Conservation (phyloP, 352 stramenopile species). For the Phytophthora pisi region DNA sequence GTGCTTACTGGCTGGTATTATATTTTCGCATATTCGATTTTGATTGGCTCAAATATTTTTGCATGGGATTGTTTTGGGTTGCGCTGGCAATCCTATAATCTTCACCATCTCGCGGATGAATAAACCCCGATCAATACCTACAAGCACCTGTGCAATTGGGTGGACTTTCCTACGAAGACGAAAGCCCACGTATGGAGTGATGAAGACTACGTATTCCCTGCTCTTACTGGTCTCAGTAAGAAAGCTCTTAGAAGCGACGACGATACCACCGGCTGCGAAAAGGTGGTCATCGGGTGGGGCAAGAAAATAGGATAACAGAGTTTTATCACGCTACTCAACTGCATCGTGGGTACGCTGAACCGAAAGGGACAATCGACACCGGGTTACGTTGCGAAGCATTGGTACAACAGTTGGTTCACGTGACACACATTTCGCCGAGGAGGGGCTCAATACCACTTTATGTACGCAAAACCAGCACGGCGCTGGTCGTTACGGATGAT, state of each 20-base stretch:
- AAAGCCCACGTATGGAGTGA: constrained; percentile 7
- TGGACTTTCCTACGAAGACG: not conserved
- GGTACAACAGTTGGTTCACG: constrained; percentile 19
- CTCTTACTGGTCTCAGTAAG: constrained; percentile 1
- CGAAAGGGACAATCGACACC: not conserved
- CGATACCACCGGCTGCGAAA: not conserved
- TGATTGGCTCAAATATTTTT: too few species aligned
- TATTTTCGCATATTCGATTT: too few species aligned
- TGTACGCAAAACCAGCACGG: constrained; percentile 8
- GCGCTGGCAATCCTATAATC: too few species aligned
- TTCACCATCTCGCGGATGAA: too few species aligned
- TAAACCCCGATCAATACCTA: not conserved
- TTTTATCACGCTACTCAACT: constrained; percentile 20
- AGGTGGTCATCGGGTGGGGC: constrained; percentile 2
- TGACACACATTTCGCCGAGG: constrained; percentile 12
- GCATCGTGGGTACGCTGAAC: not conserved
- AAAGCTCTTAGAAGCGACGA: constrained; percentile 1
- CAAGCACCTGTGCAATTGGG: not conserved
- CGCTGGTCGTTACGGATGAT: constrained; percentile 24
- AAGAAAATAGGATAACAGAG: constrained; percentile 16
- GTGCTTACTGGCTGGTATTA: too few species aligned
- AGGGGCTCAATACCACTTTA: constrained; percentile 13
- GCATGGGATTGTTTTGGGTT: too few species aligned
- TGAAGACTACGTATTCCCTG: constrained; percentile 16
- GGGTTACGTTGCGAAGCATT: constrained; percentile 10